Evolutionary conservation across 441 rosid genomes (phyloP), one percentile per base, ranked within the genome.

Genomic region (Erodium trifolium): DNA sequence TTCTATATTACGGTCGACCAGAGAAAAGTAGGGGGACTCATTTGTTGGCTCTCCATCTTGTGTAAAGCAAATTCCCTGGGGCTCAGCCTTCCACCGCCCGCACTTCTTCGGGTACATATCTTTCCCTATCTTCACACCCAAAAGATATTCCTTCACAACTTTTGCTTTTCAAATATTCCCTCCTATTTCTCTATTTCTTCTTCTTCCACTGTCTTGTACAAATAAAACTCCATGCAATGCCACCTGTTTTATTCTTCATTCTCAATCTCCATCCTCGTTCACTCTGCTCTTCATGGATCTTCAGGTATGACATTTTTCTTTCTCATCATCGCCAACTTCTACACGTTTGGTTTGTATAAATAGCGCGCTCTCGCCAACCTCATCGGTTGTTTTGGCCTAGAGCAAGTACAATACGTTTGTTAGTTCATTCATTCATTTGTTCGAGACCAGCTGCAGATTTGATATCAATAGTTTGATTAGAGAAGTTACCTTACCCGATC

Each of bases 61-160:
- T 16, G 63, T 17, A 80, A 80, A 78, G 86, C 57, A 82, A 82
- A 79, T 85, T 80, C 86, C 75, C 67, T 79, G 65, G 29, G 67
- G 71, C 72, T 68, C 65, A 14, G 18, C 66, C 3, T 39, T 70
- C 65, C 43, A n/a, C 27, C 27, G 27, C 27, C 27, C 27, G 27
- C 27, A 23, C 27, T 23, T 23, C 27, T 23, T 23, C 27, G 27
- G 27, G 27, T 23, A 23, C 27, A 23, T 23, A 23, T 23, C 27
- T 23, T 23, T 23, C 27, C 27, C 27, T 23, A 23, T 23, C 27
- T 23, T 23, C 1, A 23, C 27, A 67, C 67, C 63, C 67, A 75
- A 77, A 79, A 53, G 79, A 82, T 88, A 88, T 88, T 87, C 95
- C 75, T 85, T 84, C 86, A 81, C 85, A 67, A 71, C 74, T 68